Percentiles rank a stretch among this genome's conserved stretches.
phyloP scores from a whole-genome alignment of 768 basidiomycete genomes.

The Trametes cingulata region DNA sequence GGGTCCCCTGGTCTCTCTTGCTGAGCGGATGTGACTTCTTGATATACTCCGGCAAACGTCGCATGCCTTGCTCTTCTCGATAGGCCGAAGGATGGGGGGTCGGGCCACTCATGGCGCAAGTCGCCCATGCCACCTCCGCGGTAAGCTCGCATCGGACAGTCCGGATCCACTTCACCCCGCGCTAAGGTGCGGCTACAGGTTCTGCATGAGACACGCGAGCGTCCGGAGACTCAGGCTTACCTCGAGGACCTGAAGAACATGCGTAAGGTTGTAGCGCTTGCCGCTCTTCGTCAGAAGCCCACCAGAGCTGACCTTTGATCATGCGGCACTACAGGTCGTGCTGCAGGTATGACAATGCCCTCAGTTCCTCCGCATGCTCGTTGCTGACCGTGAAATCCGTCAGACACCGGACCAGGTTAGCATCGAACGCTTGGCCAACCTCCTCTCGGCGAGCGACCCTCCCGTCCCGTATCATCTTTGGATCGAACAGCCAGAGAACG shows the following conservation, averaged over 20 bases:
- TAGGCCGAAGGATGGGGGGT: conserved; percentile 46
- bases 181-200: conserved; percentile 31
- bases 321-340: conserved; percentile 33
- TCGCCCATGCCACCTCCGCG: conserved; percentile 44
- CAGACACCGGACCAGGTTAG: conserved; percentile 38
- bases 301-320: background rate
- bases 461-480: conserved; percentile 43
- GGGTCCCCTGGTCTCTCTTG: background rate
- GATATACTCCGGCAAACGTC: too few relatives aligned
- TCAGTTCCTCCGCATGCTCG: background rate
- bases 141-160: conserved; percentile 26
- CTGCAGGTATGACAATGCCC: conserved; percentile 36
- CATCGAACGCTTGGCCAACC: conserved; percentile 34
- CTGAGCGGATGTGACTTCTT: too few relatives aligned
- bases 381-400: background rate
- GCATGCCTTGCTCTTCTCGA: background rate
- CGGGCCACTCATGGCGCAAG: conserved; percentile 47
- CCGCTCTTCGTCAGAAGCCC: background rate
- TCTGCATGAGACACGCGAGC: conserved; percentile 41
- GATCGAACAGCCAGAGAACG: conserved; percentile 46
- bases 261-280: conserved; percentile 38
- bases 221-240: conserved; percentile 40
- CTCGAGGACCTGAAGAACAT: conserved; percentile 41
- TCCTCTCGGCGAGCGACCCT: conserved; percentile 30
- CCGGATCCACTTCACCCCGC: too few relatives aligned